Conservation (phyloP, 441 rosid genomes). For the Gossypium gossypioides region DNA sequence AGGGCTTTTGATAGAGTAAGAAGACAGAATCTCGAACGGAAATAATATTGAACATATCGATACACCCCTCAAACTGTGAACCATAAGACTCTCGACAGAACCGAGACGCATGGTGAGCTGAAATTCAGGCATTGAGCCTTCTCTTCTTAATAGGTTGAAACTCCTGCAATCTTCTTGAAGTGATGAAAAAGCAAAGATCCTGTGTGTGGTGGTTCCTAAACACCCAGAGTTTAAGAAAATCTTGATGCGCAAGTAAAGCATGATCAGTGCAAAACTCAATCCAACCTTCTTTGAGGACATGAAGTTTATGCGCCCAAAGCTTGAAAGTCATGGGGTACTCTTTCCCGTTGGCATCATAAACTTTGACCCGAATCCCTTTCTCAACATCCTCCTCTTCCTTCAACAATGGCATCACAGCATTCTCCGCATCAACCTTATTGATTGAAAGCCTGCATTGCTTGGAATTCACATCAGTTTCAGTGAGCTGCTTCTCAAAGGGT, state of each 20-base stretch:
- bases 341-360: conserved; percentile 15
- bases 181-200: conserved; percentile 3
- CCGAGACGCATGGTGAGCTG: background rate
- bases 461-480: conserved; percentile 11
- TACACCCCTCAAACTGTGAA: no score
- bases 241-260: background rate
- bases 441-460: conserved; percentile 21
- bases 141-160: background rate
- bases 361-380: conserved; percentile 12
- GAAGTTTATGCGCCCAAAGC: conserved; percentile 6
- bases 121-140: background rate
- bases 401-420: conserved; percentile 17
- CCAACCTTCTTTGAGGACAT: conserved; percentile 23
- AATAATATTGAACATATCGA: no score
- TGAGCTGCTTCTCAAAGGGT: conserved; percentile 24
- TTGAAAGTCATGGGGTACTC: conserved; percentile 16
- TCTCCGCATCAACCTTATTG: background rate
- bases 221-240: conserved; percentile 18
- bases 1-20: no score
- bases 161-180: conserved; percentile 10
- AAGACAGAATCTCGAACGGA: no score
- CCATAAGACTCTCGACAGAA: no score
- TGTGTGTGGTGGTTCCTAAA: conserved; percentile 4
- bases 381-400: background rate
- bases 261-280: conserved; percentile 6